These are phyloP conservation scores for Typha latifolia DNA, from an alignment of 176 grass and related monocot genomes.

Conservation along the genomic window DNA sequence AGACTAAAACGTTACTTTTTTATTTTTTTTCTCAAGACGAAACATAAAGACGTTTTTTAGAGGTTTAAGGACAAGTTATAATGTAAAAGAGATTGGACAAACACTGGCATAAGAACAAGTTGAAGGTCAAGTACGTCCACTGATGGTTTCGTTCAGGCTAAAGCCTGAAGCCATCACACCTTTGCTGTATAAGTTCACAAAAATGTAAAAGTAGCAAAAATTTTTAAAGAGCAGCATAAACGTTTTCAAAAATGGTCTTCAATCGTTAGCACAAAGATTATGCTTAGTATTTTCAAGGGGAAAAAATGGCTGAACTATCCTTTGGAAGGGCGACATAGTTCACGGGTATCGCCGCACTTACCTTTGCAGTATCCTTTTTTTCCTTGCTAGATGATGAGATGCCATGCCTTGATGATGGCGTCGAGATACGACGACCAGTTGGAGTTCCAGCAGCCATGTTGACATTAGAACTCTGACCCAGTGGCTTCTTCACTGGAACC, in stretches of 20 bases:
- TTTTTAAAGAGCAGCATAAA: neutral
- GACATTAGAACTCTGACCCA: conserved; percentile 67
- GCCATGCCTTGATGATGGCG: conserved; percentile 43
- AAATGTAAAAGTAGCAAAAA: conserved; percentile 13
- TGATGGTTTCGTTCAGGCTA: neutral
- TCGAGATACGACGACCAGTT: conserved; percentile 27
- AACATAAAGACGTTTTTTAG: too few relatives aligned
- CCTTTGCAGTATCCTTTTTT: conserved; percentile 35
- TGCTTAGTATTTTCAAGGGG: conserved; percentile 24
- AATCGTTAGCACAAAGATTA: conserved; percentile 16
- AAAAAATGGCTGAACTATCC: conserved; percentile 32
- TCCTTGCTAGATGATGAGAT: conserved; percentile 43
- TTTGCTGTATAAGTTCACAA: neutral
- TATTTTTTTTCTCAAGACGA: too few relatives aligned
- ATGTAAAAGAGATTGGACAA: too few relatives aligned
- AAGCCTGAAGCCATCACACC: neutral
- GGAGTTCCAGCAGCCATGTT: conserved; percentile 58
- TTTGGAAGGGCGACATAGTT: conserved; percentile 81
- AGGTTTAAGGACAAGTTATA: too few relatives aligned
- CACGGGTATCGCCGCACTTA: conserved; percentile 21
- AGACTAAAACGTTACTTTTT: too few relatives aligned
- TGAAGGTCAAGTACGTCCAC: too few relatives aligned
- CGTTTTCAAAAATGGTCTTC: neutral
- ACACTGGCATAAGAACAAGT: too few relatives aligned
- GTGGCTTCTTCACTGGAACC: conserved; percentile 49